Evolutionary conservation across 2,329 filamentous ascomycete species (phyloP).

Genomic region (Macrophomina tecta): DNA sequence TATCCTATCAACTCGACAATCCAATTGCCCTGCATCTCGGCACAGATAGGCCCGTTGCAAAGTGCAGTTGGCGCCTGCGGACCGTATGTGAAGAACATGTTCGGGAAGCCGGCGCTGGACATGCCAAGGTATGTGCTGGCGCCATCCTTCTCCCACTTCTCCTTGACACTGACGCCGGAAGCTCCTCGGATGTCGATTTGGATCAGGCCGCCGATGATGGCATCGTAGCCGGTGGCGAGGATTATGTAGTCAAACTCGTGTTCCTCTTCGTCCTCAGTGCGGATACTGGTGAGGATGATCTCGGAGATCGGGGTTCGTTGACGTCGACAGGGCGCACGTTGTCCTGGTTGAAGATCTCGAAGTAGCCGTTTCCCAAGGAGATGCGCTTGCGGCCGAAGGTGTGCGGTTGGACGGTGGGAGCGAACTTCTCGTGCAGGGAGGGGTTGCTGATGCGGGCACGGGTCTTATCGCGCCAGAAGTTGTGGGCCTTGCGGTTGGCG

Average conservation of each 20-base stretch:
- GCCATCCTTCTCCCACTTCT: constrained; percentile 26
- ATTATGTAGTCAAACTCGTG: constrained; percentile 62
- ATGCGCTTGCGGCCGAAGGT: constrained; percentile 32
- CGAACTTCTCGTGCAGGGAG: constrained; percentile 33
- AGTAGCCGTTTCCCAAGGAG: constrained; percentile 38
- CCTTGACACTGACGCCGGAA: constrained; percentile 33
- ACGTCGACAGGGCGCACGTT: constrained; percentile 57
- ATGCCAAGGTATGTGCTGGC: constrained; percentile 48
- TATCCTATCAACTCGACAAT: constrained; percentile 59
- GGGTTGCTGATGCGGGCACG: constrained; percentile 33
- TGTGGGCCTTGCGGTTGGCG: constrained; percentile 36
- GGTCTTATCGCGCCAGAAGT: constrained; percentile 36
- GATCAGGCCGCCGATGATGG: constrained; percentile 44
- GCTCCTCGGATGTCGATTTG: constrained; percentile 45
- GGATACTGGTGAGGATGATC: constrained; percentile 56
- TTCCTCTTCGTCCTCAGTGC: constrained; percentile 55
- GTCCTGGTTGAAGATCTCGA: constrained; percentile 45
- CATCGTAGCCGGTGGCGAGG: constrained; percentile 51
- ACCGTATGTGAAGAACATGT: constrained; percentile 53
- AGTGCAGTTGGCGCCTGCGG: constrained; percentile 63
- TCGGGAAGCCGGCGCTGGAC: constrained; percentile 49
- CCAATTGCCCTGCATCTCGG: constrained; percentile 64
- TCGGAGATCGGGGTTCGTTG: constrained; percentile 48
- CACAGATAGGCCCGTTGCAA: constrained; percentile 61
- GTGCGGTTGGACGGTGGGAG: constrained; percentile 33